Evolutionary conservation across 495 filamentous ascomycete genomes (phyloP).

Genomic region (Mycothermus thermophilus): DNA sequence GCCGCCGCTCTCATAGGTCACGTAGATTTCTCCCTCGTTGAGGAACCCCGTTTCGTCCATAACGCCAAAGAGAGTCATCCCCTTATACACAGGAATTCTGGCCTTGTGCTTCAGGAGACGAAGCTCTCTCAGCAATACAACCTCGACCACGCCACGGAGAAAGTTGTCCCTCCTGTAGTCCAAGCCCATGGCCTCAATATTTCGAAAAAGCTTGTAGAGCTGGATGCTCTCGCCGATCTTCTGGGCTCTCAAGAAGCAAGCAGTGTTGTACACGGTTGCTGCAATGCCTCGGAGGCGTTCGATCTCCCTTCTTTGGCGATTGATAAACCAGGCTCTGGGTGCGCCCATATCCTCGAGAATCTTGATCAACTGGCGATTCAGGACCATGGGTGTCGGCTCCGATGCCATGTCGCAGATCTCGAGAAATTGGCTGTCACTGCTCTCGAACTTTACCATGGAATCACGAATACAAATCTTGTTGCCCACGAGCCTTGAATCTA

Average conservation of each 20-base stretch:
- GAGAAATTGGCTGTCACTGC: conserved; percentile 36
- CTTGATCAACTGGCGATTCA: conserved; percentile 71
- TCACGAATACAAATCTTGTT: conserved; percentile 41
- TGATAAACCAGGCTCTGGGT: conserved; percentile 39
- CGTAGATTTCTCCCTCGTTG: conserved; percentile 52
- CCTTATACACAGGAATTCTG: conserved; percentile 54
- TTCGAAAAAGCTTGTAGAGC: conserved; percentile 44
- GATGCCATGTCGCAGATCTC: conserved; percentile 62
- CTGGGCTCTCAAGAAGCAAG: conserved; percentile 44
- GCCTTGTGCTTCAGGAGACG: conserved; percentile 62
- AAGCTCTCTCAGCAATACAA: conserved; percentile 48
- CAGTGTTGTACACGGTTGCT: conserved; percentile 38
- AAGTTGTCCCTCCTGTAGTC: conserved; percentile 53
- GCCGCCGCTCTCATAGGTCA: conserved; percentile 29
- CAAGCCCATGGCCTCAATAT: conserved; percentile 37
- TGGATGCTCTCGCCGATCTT: conserved; percentile 39
- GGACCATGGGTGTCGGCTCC: conserved; percentile 49
- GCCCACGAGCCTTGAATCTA: conserved; percentile 45
- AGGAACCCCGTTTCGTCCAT: conserved; percentile 69
- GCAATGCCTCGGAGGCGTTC: conserved; percentile 43
- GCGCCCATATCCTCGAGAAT: conserved; percentile 63
- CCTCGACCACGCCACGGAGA: conserved; percentile 48
- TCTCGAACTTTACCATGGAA: conserved; percentile 74
- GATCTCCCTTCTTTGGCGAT: conserved; percentile 45
- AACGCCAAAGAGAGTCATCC: conserved; percentile 59